Evolutionary conservation across 495 filamentous ascomycete genomes (phyloP), one percentile per base, ranked within the genome.

Genomic region (Neurospora sp.): DNA sequence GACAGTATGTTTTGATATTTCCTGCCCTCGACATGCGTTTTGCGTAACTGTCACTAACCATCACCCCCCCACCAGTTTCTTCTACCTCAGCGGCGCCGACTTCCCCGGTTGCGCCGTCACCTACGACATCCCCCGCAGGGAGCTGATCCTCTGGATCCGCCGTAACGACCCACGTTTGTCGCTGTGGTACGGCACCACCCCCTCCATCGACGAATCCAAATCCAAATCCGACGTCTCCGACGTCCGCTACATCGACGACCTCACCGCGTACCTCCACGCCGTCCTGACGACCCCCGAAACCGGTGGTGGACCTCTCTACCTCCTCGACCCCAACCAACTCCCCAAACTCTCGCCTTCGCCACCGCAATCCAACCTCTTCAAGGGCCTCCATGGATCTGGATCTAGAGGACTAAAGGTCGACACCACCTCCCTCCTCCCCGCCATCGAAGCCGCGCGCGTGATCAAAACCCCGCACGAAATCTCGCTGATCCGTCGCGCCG

Each of bases 391-490:
- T 45, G 42, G 42, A 45, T 9, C 42, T 4, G 42, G 8, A 45
- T 45, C 42, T 45, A 20, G n/a, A 20, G 18, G 53, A 8, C 53
- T 27, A 3, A 65, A 71, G 44, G 81, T 87, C 44, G 84, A 87
- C 76, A 81, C 79, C 42, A 76, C 73, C 37, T 76, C 76, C 40
- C 87, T 94, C 35, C 81, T 85, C 70, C 87, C 87, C 0, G 92
- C 92, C 41, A 94, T 94, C 82, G 86, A 94, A 80, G 83, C 85
- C 40, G 89, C 89, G 4, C 88, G 94, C 8, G 89, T 91, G 0
- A 87, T 93, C 83, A 98, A 98, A 80, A 89, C 90, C 61, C 84
- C 87, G 35, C 90, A 95, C 77, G 95, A 98, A 77, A 88, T 97
- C 71, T 85, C 85, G 2, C 84, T 94, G 79, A 92, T 97, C 74